Percentiles rank a stretch among this genome's conserved stretches.
Conservation (phyloP, 768 basidiomycete genomes). For the Serendipita indica region DNA sequence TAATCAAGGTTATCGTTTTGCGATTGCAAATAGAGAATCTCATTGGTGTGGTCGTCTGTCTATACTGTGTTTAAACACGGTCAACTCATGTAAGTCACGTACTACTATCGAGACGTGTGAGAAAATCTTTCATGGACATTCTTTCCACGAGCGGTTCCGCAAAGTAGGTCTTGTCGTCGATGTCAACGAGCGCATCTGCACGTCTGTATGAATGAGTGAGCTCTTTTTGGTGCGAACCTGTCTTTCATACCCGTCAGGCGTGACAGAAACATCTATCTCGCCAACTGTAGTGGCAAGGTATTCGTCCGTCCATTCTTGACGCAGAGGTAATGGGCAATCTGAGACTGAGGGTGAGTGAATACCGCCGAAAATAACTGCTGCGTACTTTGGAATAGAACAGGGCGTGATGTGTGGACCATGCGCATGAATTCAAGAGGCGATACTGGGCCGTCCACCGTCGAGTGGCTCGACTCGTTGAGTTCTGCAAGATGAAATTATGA, state of each 20-base stretch:
- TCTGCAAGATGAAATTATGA: conserved; percentile 10
- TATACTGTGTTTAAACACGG: neutral
- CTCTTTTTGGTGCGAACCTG: conserved; percentile 10
- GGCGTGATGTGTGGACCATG: conserved; percentile 52
- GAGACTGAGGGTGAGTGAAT: neutral
- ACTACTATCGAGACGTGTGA: conserved; percentile 27
- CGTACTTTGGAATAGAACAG: conserved; percentile 54
- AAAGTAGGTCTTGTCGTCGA: conserved; percentile 48
- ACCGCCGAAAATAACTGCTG: conserved; percentile 14
- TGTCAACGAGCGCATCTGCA: conserved; percentile 56
- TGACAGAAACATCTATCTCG: conserved; percentile 57
- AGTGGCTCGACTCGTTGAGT: conserved; percentile 16
- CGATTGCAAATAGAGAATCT: conserved; percentile 66
- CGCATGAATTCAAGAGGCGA: conserved; percentile 54
- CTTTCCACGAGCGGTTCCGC: conserved; percentile 54
- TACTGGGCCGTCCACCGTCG: conserved; percentile 35
- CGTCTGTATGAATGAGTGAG: conserved; percentile 29
- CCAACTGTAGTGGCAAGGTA: conserved; percentile 47
- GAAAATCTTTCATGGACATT: conserved; percentile 48
- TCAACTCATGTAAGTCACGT: conserved; percentile 1
- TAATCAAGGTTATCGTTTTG: conserved; percentile 93
- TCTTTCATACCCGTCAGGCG: conserved; percentile 59
- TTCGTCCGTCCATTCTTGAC: conserved; percentile 47
- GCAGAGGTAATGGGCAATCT: conserved; percentile 20
- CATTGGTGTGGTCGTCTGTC: conserved; percentile 17